These are phyloP conservation scores for Botrytis porri DNA, from an alignment of 2,329 filamentous ascomycete species.

Conservation along the genomic window DNA sequence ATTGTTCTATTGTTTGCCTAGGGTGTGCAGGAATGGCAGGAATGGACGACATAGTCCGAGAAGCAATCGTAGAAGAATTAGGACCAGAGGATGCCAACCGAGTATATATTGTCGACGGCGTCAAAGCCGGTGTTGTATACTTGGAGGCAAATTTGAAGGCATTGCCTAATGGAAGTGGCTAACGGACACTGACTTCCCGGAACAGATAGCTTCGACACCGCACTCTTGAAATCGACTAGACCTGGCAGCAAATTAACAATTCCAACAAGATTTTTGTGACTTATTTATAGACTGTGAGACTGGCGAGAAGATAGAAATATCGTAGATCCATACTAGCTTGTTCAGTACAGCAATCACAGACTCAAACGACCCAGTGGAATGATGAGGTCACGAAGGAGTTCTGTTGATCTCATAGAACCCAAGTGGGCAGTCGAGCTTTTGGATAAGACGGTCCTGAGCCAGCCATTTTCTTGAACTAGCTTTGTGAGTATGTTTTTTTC, in stretches of 20 bases:
- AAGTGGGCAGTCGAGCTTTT: background rate
- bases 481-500: background rate
- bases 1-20: conserved; percentile 70
- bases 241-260: background rate
- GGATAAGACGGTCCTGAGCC: background rate
- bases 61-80: conserved; percentile 62
- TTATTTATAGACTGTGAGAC: background rate
- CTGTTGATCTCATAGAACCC: no score
- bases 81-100: conserved; percentile 56
- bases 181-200: background rate
- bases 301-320: background rate
- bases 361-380: background rate
- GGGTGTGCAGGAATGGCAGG: conserved; percentile 92
- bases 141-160: conserved; percentile 26
- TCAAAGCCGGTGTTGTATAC: conserved; percentile 60
- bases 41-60: conserved; percentile 71
- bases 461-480: no score
- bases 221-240: background rate
- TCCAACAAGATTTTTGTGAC: background rate
- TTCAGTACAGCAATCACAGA: background rate
- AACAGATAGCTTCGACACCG: background rate
- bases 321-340: background rate
- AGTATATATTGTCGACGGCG: conserved; percentile 75
- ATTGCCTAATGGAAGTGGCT: conserved; percentile 6
- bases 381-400: no score